Evolutionary conservation across 2,329 filamentous ascomycete genomes (phyloP).

Genomic region (Aspergillus sp.): DNA sequence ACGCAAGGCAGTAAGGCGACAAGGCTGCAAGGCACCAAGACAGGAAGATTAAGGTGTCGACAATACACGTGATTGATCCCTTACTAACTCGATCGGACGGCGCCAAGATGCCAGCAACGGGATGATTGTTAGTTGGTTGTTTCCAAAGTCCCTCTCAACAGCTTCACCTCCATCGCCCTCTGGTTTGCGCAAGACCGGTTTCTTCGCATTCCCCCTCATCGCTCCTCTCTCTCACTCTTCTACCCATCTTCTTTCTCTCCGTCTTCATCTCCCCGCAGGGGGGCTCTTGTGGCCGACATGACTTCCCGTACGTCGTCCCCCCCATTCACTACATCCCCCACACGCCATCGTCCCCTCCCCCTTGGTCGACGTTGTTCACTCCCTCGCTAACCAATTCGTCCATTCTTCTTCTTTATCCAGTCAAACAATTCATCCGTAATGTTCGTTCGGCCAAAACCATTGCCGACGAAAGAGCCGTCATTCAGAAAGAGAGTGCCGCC

Average conservation of each 20-base stretch:
- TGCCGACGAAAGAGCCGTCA: conserved; percentile 95
- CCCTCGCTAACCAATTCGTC: conserved; percentile 17
- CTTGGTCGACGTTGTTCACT: conserved; percentile 16
- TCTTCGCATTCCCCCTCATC: conserved; percentile 18
- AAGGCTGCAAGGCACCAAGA: neutral
- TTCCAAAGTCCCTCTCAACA: neutral
- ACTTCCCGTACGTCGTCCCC: conserved; percentile 52
- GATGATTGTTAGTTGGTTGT: conserved; percentile 7
- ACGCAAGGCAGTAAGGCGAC: neutral
- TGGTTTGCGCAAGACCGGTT: conserved; percentile 14
- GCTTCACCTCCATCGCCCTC: neutral
- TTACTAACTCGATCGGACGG: neutral
- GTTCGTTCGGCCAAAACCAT: conserved; percentile 98
- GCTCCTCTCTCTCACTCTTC: neutral
- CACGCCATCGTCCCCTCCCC: conserved; percentile 17
- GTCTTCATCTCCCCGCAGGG: conserved; percentile 34
- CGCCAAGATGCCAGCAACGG: conserved; percentile 6
- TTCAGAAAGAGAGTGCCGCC: conserved; percentile 97
- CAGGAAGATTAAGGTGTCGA: neutral
- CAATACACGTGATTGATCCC: neutral
- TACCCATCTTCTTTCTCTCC: conserved; percentile 11
- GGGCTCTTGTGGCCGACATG: conserved; percentile 55
- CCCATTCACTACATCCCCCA: conserved; percentile 13
- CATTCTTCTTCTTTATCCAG: conserved; percentile 49
- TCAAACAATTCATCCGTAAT: conserved; percentile 99